Evolutionary conservation across 176 grass and related monocot species (phyloP).

Genomic region (Themeda triandra): DNA sequence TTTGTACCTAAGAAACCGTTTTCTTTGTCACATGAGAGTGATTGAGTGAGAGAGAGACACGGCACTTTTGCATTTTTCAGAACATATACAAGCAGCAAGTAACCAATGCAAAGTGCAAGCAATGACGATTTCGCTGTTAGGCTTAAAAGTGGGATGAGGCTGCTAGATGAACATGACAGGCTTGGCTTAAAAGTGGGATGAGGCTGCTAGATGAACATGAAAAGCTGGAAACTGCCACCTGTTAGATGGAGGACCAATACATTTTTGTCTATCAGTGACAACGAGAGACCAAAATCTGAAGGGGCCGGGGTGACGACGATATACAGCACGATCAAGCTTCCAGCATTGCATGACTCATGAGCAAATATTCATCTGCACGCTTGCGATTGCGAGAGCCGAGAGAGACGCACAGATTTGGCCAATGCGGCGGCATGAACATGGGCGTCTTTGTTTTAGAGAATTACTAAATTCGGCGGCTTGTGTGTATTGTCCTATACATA

Average conservation of each 20-base stretch:
- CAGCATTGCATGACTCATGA: slow-evolving; percentile 4
- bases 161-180: slow-evolving; percentile 29
- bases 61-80: neutral
- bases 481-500: too few relatives aligned
- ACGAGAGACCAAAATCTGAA: neutral
- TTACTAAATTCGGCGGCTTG: too few relatives aligned
- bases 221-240: slow-evolving; percentile 19
- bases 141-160: neutral
- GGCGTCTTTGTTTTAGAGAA: neutral
- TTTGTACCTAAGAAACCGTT: neutral
- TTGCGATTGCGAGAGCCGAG: too few relatives aligned
- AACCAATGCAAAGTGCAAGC: neutral
- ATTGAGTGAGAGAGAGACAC: neutral
- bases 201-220: neutral
- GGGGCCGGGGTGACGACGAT: neutral
- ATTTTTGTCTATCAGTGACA: neutral
- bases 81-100: neutral
- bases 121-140: neutral
- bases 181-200: neutral
- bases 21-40: neutral
- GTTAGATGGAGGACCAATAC: neutral
- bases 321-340: neutral
- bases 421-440: slow-evolving; percentile 20
- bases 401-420: neutral
- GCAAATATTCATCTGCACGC: neutral